Conservation (phyloP, 257 asterid genomes). For the Datura wrightii region DNA sequence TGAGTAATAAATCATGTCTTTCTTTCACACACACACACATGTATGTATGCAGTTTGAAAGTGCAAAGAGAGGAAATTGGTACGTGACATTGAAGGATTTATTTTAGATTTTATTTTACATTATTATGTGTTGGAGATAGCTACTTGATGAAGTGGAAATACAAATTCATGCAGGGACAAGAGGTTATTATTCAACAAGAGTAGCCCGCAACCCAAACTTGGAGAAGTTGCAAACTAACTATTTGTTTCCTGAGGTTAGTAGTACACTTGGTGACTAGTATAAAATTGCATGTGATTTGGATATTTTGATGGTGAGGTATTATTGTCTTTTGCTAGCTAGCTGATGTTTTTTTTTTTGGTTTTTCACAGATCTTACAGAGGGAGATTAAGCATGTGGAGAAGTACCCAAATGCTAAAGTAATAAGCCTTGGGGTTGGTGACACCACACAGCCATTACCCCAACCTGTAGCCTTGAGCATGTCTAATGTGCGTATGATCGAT, state of each 20-base stretch:
- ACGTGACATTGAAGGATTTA: background rate
- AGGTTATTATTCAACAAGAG: conserved; percentile 62
- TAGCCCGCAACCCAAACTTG: conserved; percentile 72
- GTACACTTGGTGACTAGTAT: background rate
- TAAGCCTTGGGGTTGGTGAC: conserved; percentile 92
- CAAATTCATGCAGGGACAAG: conserved; percentile 40
- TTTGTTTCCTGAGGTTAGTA: conserved; percentile 84
- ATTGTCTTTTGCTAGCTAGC: background rate
- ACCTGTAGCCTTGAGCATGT: conserved; percentile 70
- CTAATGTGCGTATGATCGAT: conserved; percentile 60
- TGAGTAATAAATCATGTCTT: background rate
- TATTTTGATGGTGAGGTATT: background rate
- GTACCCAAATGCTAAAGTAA: conserved; percentile 75
- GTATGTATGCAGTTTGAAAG: conserved; percentile 30
- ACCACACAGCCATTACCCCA: conserved; percentile 85
- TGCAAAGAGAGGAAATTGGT: conserved; percentile 21
- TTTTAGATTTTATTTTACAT: background rate
- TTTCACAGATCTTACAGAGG: conserved; percentile 58
- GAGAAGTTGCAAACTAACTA: conserved; percentile 76
- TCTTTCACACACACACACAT: background rate
- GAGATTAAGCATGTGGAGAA: conserved; percentile 60
- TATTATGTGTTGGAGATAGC: background rate
- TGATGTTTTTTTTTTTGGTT: background rate
- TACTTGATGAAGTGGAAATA: background rate
- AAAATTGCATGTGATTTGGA: background rate